A percentile compares a stretch with the other conserved stretches of the same genome.
These are phyloP conservation scores for Luzula sylvatica DNA, from an alignment of 176 grass and related monocot genomes.

Conservation along the genomic window DNA sequence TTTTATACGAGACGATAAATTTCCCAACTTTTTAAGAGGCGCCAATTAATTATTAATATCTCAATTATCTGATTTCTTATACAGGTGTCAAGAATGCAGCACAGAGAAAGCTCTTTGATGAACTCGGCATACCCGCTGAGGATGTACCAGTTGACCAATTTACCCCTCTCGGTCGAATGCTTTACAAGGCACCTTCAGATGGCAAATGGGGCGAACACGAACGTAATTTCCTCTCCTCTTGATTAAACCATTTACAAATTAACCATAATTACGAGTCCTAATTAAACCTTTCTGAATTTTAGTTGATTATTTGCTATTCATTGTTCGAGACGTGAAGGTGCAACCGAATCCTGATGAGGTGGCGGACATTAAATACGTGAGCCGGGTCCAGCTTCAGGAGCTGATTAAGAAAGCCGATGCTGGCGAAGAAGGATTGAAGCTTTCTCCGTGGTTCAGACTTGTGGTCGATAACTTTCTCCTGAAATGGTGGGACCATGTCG, in stretches of 20 bases:
- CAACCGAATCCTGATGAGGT: slow-evolving; percentile 81
- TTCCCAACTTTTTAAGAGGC: not conserved
- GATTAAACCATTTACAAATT: too few relatives aligned
- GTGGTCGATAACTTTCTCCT: slow-evolving; percentile 86
- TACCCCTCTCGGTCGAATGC: slow-evolving; percentile 75
- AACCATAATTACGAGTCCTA: too few relatives aligned
- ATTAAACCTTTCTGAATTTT: not conserved
- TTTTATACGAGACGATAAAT: not conserved
- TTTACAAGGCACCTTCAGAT: slow-evolving; percentile 91
- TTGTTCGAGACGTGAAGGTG: slow-evolving; percentile 62
- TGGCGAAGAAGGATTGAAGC: slow-evolving; percentile 57
- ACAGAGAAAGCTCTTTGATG: slow-evolving; percentile 86
- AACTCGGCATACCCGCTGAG: slow-evolving; percentile 68
- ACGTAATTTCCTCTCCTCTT: slow-evolving; percentile 22
- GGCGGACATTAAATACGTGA: slow-evolving; percentile 66
- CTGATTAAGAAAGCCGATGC: slow-evolving; percentile 57
- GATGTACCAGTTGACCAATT: slow-evolving; percentile 78
- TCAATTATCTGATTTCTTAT: slow-evolving; percentile 4
- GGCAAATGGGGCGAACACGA: slow-evolving; percentile 97
- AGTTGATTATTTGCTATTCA: slow-evolving; percentile 93
- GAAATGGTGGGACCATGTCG: slow-evolving; percentile 83
- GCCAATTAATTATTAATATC: not conserved
- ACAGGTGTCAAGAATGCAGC: slow-evolving; percentile 90
- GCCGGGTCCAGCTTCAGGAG: slow-evolving; percentile 61
- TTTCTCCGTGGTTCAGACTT: slow-evolving; percentile 88